A percentile compares a stretch with the other conserved stretches of the same genome.
These are phyloP conservation scores for Pouteria glomerata DNA, from an alignment of 148 eudicot species.

Conservation along the genomic window DNA sequence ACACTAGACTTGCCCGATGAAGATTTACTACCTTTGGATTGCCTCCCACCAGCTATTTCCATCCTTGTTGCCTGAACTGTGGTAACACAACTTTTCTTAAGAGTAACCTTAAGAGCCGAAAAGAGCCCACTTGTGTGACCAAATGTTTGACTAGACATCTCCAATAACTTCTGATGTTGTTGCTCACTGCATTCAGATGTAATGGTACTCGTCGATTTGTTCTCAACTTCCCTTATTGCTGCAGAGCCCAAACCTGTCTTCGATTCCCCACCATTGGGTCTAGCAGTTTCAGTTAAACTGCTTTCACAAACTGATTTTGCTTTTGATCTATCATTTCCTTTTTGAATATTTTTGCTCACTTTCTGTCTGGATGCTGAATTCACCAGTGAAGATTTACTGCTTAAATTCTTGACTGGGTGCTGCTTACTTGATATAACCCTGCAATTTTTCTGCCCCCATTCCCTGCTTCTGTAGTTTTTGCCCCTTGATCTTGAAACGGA, in stretches of 20 bases:
- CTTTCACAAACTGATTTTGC: slow-evolving; percentile 19
- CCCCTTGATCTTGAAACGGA: slow-evolving; percentile 66
- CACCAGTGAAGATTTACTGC: slow-evolving; percentile 13
- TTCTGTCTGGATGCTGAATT: slow-evolving; percentile 19
- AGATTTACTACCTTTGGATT: slow-evolving; percentile 37
- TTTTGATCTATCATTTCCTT: slow-evolving; percentile 14
- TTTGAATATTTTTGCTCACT: slow-evolving; percentile 6
- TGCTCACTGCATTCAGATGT: slow-evolving; percentile 28
- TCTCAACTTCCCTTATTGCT: slow-evolving; percentile 16
- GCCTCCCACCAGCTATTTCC: slow-evolving; percentile 26
- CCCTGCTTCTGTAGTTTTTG: slow-evolving; percentile 34
- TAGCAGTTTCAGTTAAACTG: slow-evolving; percentile 16
- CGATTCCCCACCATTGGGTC: slow-evolving; percentile 7
- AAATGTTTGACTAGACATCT: slow-evolving; percentile 26
- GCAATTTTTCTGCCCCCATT: slow-evolving; percentile 17
- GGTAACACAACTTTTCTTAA: slow-evolving; percentile 49
- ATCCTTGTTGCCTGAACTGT: slow-evolving; percentile 50
- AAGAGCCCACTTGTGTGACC: slow-evolving; percentile 33
- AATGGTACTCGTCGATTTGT: slow-evolving; percentile 29
- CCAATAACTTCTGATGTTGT: slow-evolving; percentile 23
- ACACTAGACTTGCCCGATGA: slow-evolving; percentile 60
- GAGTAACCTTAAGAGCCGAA: slow-evolving; percentile 33
- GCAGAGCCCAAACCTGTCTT: slow-evolving; percentile 18
- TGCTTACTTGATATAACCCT: slow-evolving; percentile 16
- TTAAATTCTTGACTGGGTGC: slow-evolving; percentile 37